Evolutionary conservation across 2,329 filamentous ascomycete genomes (phyloP), one percentile per base, ranked within the genome.

Genomic region (Sphaerulina populicola): DNA sequence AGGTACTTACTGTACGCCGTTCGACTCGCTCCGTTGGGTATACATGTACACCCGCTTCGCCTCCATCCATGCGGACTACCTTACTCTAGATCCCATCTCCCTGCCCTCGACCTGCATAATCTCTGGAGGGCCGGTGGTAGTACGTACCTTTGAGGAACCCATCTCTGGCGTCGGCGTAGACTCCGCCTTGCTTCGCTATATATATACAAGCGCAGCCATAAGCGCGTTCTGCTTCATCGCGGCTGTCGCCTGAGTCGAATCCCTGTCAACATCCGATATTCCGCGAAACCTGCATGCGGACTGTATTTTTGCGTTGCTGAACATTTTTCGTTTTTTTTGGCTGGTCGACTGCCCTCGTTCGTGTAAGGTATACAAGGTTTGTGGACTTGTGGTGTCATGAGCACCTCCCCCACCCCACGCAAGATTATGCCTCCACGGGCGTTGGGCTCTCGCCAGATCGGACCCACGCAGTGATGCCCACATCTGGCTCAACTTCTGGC

Each of bases 401-500:
- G 12, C 18, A 14, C 1, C 15, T 14, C 15, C 12, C 36, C n/a
- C 46, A 15, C 27, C 6, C 21, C 30, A 14, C 30, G 23, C 23
- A 27, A 35, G 18, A 27, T 48, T 38, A 49, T 49, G 46, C 46
- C n/a, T 43, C 46, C 38, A 49, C 35, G 36, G 46, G 38, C 15
- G 44, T 40, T n/a, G 52, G 45, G 8, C 37, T 52, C 23, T 40
- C 37, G 11, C 49, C 52, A 45, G 45, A 33, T 35, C 44, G 49
- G 11, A 52, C 35, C 45, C 51, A 52, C 30, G 45, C 40, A 42
- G 43, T 41, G 11, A 54, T 54, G 18, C 62, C 62, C 9, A 58
- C 46, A 14, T 48, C 50, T 9, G 53, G 9, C n/a, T 61, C 58
- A 27, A 79, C 69, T 43, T 77, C 68, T 3, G 82, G 82, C 82